Conservation (phyloP, 805 yeast genomes). For the Starmerella kuoi region DNA sequence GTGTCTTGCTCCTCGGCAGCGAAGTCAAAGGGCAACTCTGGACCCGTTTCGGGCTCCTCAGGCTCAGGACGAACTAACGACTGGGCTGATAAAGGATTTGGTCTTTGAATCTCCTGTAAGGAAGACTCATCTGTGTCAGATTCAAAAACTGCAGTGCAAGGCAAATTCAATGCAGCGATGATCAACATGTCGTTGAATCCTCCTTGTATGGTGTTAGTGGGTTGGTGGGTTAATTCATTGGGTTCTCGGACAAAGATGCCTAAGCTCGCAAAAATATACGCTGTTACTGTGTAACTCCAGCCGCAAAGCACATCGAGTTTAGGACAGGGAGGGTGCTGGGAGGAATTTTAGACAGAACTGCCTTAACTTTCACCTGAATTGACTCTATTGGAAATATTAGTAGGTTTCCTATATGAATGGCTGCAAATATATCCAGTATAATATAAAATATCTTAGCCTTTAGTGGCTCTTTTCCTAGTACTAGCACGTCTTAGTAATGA, state of each 20-base stretch:
- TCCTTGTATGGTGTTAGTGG: not conserved
- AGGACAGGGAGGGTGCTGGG: too few relatives aligned
- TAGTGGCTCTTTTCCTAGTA: too few relatives aligned
- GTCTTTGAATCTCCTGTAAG: not conserved
- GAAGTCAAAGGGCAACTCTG: conserved; percentile 22
- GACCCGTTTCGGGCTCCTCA: conserved; percentile 5
- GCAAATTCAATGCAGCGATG: conserved; percentile 26
- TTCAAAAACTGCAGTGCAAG: conserved; percentile 26
- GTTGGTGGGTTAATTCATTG: not conserved
- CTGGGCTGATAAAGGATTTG: conserved; percentile 1
- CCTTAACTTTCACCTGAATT: too few relatives aligned
- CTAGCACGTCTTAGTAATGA: too few relatives aligned
- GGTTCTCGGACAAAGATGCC: not conserved
- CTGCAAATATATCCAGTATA: too few relatives aligned
- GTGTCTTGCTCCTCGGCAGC: conserved; percentile 5
- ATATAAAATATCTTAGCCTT: too few relatives aligned
- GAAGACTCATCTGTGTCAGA: not conserved
- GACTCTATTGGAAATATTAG: too few relatives aligned
- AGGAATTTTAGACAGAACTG: too few relatives aligned
- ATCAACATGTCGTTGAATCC: conserved; percentile 18
- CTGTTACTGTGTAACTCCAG: too few relatives aligned
- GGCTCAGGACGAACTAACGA: conserved; percentile 13
- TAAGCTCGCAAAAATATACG: not conserved
- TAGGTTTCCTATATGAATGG: too few relatives aligned
- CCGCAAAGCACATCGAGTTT: too few relatives aligned